Evolutionary conservation across 352 stramenopile genomes (phyloP).

Genomic region (Globisporangium megalacanthum): DNA sequence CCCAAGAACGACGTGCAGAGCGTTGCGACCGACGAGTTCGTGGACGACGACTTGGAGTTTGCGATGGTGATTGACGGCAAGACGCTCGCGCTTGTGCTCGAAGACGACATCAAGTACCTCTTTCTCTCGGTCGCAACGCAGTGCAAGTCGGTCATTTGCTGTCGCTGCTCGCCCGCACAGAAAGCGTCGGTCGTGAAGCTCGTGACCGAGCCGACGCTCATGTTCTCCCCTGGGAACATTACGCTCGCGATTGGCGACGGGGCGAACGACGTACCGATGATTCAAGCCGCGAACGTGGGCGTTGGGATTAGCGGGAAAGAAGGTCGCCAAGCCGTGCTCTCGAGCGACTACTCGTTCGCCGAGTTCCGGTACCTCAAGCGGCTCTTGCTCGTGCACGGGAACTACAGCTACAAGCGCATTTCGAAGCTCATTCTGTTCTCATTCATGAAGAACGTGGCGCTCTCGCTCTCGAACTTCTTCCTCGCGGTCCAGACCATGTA

Average conservation of each 20-base stretch:
- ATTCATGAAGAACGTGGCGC: slow-evolving; percentile 98
- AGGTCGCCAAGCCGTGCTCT: slow-evolving; percentile 96
- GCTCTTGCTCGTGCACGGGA: slow-evolving; percentile 94
- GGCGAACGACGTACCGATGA: slow-evolving; percentile 99
- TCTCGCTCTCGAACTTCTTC: slow-evolving; percentile 86
- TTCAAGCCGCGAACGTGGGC: slow-evolving; percentile 96
- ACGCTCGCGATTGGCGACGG: slow-evolving; percentile 97
- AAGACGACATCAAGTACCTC: slow-evolving; percentile 88
- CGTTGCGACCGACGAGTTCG: slow-evolving; percentile 32
- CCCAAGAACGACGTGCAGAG: slow-evolving; percentile 36
- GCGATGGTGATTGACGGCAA: slow-evolving; percentile 90
- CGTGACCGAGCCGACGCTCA: slow-evolving; percentile 81
- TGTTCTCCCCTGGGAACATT: slow-evolving; percentile 87
- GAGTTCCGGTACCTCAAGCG: slow-evolving; percentile 94
- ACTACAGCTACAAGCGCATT: slow-evolving; percentile 96
- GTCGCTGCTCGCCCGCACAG: slow-evolving; percentile 76
- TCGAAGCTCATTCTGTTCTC: slow-evolving; percentile 94
- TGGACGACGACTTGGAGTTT: slow-evolving; percentile 81
- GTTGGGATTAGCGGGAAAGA: slow-evolving; percentile 98
- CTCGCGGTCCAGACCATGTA: slow-evolving; percentile 81
- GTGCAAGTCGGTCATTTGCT: slow-evolving; percentile 89
- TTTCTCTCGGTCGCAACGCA: slow-evolving; percentile 84
- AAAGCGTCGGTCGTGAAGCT: slow-evolving; percentile 85
- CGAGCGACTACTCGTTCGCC: slow-evolving; percentile 90
- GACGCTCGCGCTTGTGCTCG: slow-evolving; percentile 72